Conservation (phyloP, 2,329 filamentous ascomycete genomes). For the Rhynchosporium secalis region DNA sequence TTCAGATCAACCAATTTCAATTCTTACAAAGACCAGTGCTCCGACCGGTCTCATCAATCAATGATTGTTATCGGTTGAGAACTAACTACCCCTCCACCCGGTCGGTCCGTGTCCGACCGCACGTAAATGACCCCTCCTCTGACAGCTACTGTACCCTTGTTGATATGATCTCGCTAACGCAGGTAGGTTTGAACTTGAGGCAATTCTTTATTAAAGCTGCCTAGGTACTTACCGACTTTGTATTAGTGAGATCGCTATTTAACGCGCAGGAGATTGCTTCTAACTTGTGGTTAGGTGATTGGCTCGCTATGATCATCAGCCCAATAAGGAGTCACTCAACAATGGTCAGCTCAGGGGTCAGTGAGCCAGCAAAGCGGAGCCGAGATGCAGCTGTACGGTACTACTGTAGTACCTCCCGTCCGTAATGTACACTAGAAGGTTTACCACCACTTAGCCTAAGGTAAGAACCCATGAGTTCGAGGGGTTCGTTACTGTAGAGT, state of each 20-base stretch:
- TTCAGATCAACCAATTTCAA: background rate
- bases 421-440: slow-evolving; percentile 4
- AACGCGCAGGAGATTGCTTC: slow-evolving; percentile 10
- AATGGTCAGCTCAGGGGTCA: slow-evolving; percentile 16
- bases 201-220: slow-evolving; percentile 9
- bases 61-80: background rate
- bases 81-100: background rate
- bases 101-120: background rate
- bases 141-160: slow-evolving; percentile 1
- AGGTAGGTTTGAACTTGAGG: background rate
- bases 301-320: background rate
- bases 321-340: slow-evolving; percentile 19
- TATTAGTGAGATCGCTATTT: slow-evolving; percentile 2
- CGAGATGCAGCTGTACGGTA: background rate
- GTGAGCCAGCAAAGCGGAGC: background rate
- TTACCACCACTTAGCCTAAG: background rate
- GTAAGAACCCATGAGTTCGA: background rate
- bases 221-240: background rate
- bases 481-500: background rate
- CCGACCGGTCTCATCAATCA: background rate
- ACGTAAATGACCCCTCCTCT: background rate
- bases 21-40: too few relatives aligned
- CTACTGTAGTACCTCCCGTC: background rate
- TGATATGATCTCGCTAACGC: too few relatives aligned
- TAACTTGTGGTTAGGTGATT: slow-evolving; percentile 4